Evolutionary conservation across 176 grass and related monocot species (phyloP).

Genomic region (Phoenix dactylifera): DNA sequence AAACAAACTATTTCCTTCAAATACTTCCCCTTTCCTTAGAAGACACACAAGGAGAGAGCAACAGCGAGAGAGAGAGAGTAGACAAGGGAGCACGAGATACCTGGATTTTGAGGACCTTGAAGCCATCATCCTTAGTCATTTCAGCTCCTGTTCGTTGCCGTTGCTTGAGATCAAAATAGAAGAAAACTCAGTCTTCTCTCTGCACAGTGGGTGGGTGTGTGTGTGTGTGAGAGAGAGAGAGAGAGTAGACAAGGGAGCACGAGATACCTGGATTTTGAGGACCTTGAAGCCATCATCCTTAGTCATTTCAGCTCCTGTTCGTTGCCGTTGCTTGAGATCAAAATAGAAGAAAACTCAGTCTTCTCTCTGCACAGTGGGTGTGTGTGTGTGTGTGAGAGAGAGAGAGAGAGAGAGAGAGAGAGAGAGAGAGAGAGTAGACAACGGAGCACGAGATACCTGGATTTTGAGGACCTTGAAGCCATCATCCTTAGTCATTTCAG

Average conservation of each 20-base stretch:
- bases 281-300: conserved; percentile 90
- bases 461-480: conserved; percentile 98
- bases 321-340: conserved; percentile 20
- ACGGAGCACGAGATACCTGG: conserved; percentile 32
- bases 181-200: no score
- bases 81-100: conserved; percentile 3
- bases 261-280: conserved; percentile 85
- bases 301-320: conserved; percentile 44
- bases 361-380: no score
- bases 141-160: conserved; percentile 25
- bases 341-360: no score
- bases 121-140: conserved; percentile 89
- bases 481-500: conserved; percentile 70
- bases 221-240: no score
- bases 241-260: no score
- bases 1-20: background rate
- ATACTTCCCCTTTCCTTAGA: background rate
- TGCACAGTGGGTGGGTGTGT: no score
- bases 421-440: background rate
- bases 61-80: background rate
- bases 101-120: conserved; percentile 98
- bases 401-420: conserved; percentile 1
- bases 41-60: background rate
- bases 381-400: no score
- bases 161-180: conserved; percentile 4